These are phyloP conservation scores for Fusarium sp. DNA, from an alignment of 2,329 filamentous ascomycete species.

Conservation along the genomic window DNA sequence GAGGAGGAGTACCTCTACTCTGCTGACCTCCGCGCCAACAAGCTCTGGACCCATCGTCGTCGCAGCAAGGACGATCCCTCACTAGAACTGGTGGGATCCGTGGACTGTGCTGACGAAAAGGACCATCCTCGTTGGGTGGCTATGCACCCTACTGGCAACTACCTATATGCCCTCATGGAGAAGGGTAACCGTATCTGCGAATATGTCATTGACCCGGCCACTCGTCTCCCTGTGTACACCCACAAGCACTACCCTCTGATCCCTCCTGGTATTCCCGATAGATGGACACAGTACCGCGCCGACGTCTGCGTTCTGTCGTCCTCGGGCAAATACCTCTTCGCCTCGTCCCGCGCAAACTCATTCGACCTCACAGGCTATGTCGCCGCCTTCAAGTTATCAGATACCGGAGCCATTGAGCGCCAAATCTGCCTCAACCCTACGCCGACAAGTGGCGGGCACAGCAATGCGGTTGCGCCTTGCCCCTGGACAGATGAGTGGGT, in stretches of 20 bases:
- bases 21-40: constrained; percentile 81
- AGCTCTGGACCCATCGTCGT: constrained; percentile 87
- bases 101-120: constrained; percentile 75
- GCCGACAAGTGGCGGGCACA: constrained; percentile 87
- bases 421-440: constrained; percentile 88
- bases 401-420: constrained; percentile 77
- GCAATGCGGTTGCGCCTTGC: constrained; percentile 86
- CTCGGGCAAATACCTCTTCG: constrained; percentile 82
- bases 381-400: constrained; percentile 78
- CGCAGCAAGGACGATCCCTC: constrained; percentile 53
- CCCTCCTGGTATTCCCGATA: constrained; percentile 73
- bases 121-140: constrained; percentile 93
- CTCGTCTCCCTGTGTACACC: constrained; percentile 82
- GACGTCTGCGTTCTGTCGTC: constrained; percentile 82
- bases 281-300: constrained; percentile 78
- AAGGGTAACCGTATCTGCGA: constrained; percentile 86
- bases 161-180: constrained; percentile 90
- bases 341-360: constrained; percentile 83
- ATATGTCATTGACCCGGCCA: constrained; percentile 80
- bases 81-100: constrained; percentile 76
- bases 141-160: constrained; percentile 80
- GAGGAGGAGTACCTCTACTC: constrained; percentile 82
- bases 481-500: constrained; percentile 90
- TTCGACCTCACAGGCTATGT: constrained; percentile 84
- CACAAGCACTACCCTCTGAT: constrained; percentile 82